A percentile compares a stretch with the other conserved stretches of the same genome.
Evolutionary conservation across 2,329 filamentous ascomycete species (phyloP).

Genomic region (Akanthomyces uredinophilus): DNA sequence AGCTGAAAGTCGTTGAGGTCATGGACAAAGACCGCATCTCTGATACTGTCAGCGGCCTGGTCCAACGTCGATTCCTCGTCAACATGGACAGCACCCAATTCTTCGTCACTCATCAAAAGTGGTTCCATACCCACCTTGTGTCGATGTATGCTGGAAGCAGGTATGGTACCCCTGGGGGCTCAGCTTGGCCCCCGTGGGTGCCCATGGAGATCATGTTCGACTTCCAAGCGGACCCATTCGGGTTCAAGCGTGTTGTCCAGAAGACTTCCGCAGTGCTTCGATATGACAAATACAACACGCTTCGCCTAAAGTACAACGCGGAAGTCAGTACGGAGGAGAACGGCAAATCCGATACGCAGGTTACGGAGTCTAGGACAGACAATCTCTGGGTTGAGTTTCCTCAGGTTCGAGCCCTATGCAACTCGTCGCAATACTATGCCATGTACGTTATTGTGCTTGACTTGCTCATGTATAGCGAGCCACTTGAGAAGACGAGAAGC

Average conservation of each 20-base stretch:
- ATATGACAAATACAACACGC: constrained; percentile 96
- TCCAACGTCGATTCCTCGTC: constrained; percentile 88
- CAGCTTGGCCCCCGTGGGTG: constrained; percentile 96
- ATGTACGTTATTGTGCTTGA: constrained; percentile 98
- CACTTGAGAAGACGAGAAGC: constrained; percentile 91
- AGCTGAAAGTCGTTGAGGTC: constrained; percentile 93
- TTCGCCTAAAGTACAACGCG: constrained; percentile 95
- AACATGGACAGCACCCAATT: constrained; percentile 98
- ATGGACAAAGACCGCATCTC: constrained; percentile 94
- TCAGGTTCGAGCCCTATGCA: constrained; percentile 87
- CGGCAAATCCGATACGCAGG: constrained; percentile 46
- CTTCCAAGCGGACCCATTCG: constrained; percentile 87
- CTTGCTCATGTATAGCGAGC: constrained; percentile 91
- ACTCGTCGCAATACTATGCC: constrained; percentile 94
- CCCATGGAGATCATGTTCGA: constrained; percentile 98
- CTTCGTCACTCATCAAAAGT: constrained; percentile 93
- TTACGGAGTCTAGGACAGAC: constrained; percentile 76
- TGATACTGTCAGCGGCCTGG: constrained; percentile 89
- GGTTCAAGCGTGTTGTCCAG: constrained; percentile 96
- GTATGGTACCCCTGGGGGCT: constrained; percentile 79
- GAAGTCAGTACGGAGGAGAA: constrained; percentile 66
- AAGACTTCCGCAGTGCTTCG: constrained; percentile 91
- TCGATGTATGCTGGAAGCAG: constrained; percentile 92
- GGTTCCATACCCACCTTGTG: constrained; percentile 75
- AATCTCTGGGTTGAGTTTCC: constrained; percentile 97